These are phyloP conservation scores for Phytopythium delawarense DNA, from an alignment of 352 stramenopile species.

Conservation along the genomic window DNA sequence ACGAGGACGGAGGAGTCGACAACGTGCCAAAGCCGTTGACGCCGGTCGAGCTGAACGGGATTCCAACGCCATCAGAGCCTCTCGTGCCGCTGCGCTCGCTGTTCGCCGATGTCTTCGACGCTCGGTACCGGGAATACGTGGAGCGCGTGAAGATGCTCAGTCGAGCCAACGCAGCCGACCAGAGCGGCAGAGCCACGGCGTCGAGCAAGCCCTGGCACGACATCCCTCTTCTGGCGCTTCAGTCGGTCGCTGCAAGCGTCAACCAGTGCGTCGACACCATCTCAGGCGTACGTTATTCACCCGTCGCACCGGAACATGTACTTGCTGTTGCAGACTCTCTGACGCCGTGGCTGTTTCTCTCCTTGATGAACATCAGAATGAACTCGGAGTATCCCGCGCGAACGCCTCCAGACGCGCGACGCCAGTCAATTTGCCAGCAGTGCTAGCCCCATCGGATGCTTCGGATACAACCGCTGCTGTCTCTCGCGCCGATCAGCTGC, in stretches of 20 bases:
- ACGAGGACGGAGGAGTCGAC: neutral
- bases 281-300: constrained; percentile 35
- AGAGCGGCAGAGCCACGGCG: neutral
- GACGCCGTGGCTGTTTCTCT: neutral
- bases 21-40: neutral
- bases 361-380: constrained; percentile 23
- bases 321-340: neutral
- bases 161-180: neutral
- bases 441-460: constrained; percentile 13
- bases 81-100: constrained; percentile 6
- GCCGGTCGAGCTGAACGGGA: neutral
- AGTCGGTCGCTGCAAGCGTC: constrained; percentile 42
- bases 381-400: constrained; percentile 34
- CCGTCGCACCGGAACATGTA: too few relatives aligned
- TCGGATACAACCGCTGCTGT: neutral
- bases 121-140: constrained; percentile 1
- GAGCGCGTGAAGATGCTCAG: neutral
- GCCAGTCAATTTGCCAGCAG: constrained; percentile 32
- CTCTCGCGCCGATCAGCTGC: constrained; percentile 43
- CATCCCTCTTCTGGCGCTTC: constrained; percentile 37
- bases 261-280: constrained; percentile 59
- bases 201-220: constrained; percentile 17
- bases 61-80: neutral
- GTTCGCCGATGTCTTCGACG: neutral
- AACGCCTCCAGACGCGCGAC: constrained; percentile 31